phyloP scores from a whole-genome alignment of 2,329 filamentous ascomycete species.

The Aspergillus vadensis region DNA sequence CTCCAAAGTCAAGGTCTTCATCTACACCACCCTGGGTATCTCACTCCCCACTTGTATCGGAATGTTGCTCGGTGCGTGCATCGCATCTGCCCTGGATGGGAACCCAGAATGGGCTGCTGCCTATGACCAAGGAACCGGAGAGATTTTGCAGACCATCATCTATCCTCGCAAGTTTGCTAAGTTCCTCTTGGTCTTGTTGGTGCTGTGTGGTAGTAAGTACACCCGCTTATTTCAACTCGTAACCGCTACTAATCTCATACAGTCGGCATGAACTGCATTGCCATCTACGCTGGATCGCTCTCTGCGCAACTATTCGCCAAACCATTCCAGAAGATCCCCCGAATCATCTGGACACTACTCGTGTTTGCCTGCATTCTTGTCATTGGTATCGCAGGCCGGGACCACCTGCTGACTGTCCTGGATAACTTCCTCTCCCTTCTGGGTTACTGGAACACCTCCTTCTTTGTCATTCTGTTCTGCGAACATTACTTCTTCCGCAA shows the following conservation, averaged over 20 bases:
- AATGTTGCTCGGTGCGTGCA: conserved; percentile 51
- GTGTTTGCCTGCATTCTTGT: conserved; percentile 50
- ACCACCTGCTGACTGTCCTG: conserved; percentile 49
- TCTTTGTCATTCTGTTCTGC: conserved; percentile 51
- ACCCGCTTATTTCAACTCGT: not conserved
- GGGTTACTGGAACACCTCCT: conserved; percentile 55
- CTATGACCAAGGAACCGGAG: conserved; percentile 45
- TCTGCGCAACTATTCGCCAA: conserved; percentile 46
- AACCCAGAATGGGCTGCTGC: conserved; percentile 41
- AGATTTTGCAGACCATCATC: conserved; percentile 49
- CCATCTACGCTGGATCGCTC: conserved; percentile 42
- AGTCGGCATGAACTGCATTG: conserved; percentile 52
- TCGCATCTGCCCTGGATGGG: conserved; percentile 47
- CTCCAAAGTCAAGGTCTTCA: conserved; percentile 50
- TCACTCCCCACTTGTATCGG: conserved; percentile 53
- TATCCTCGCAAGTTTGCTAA: conserved; percentile 52
- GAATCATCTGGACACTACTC: conserved; percentile 52
- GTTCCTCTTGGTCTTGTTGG: conserved; percentile 42
- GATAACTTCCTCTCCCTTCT: conserved; percentile 53
- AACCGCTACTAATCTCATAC: not conserved
- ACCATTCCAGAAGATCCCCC: conserved; percentile 48
- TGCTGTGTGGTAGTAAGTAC: conserved; percentile 32
- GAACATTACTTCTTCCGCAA: conserved; percentile 55
- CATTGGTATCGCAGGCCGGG: conserved; percentile 47
- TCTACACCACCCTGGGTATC: conserved; percentile 53